phyloP scores from a whole-genome alignment of 768 basidiomycete genomes.

The Stropharia rugosoannulata region DNA sequence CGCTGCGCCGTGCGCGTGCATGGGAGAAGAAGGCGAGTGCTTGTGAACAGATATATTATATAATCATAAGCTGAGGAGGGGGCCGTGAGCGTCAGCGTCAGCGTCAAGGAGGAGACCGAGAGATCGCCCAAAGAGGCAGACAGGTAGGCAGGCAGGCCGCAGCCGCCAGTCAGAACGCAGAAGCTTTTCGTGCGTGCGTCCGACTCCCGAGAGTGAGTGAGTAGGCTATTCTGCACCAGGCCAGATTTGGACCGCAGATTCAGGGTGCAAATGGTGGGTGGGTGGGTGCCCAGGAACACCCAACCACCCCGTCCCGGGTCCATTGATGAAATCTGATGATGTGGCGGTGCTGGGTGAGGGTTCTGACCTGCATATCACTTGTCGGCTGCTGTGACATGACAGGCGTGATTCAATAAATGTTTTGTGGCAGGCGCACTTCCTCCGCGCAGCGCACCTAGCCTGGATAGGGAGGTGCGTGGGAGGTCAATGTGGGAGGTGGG shows the following conservation, averaged over 20 bases:
- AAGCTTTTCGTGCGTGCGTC: too few species aligned
- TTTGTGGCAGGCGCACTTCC: neutral
- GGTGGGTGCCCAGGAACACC: neutral
- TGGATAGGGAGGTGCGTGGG: neutral
- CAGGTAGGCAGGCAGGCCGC: too few species aligned
- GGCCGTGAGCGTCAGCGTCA: too few species aligned
- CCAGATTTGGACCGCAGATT: neutral
- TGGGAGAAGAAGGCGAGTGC: neutral
- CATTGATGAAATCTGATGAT: constrained; percentile 12
- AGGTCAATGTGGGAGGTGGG: neutral
- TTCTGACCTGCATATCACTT: neutral
- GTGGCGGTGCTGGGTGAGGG: constrained; percentile 20
- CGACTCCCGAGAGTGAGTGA: too few species aligned
- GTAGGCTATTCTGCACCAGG: neutral
- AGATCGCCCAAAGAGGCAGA: neutral
- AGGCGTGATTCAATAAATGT: too few species aligned
- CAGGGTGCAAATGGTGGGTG: neutral
- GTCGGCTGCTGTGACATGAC: too few species aligned
- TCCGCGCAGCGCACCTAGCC: neutral
- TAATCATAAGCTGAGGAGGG: too few species aligned
- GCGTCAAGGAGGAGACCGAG: neutral
- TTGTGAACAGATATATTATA: too few species aligned
- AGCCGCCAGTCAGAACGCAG: too few species aligned
- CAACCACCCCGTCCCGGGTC: constrained; percentile 5
- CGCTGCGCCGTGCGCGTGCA: neutral